Evolutionary conservation across 2,329 filamentous ascomycete species (phyloP), one percentile per base, ranked within the genome.

Genomic region (Orbilia javanica): DNA sequence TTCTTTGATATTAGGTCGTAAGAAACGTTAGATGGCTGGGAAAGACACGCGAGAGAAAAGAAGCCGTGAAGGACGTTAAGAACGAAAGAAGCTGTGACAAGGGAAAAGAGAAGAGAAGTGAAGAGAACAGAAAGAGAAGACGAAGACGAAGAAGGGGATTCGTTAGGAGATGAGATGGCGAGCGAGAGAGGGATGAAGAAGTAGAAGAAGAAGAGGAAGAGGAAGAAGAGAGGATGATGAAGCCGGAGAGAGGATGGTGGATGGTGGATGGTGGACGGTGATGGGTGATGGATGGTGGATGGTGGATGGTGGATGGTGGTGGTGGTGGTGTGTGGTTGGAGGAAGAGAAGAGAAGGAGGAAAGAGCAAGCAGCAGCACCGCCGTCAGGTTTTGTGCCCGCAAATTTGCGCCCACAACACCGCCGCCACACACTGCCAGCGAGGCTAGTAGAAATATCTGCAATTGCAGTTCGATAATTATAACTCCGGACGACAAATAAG

Each of bases 1-100:
- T 11, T 60, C 34, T 4, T 44, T 60, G 39, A 27, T 80, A 78
- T 79, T 81, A 83, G 82, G 82, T 82, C 55, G 65, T 48, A 50
- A 57, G 50, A 42, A 60, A n/a, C 55, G 55, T 60, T 60, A 60
- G 55, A 60, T 42, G 55, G 55, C 55, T 60, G 31, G 29, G 46
- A 60, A 60, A 66, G 63, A 66, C 42, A 67, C 53, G 65, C 39
- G 44, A 67, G 50, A 52, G 27, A 69, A 31, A 50, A 50, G 46
- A 50, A 50, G 46, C 13, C 3, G 46, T 13, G 46, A 44, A 63
- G 29, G 66, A 39, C 36, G 36, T 39, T 39, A 39, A 5, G 42
- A 46, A 50, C 52, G 71, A 63, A 66, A 63, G 42, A 67, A 22
- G 18, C 55, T 10, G 64, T 50, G 34, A 65, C 50, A 52, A 44